A percentile compares a stretch with the other conserved stretches of the same genome.
These are phyloP conservation scores for Posidonia australis DNA, from an alignment of 106 monocot species.

Conservation along the genomic window DNA sequence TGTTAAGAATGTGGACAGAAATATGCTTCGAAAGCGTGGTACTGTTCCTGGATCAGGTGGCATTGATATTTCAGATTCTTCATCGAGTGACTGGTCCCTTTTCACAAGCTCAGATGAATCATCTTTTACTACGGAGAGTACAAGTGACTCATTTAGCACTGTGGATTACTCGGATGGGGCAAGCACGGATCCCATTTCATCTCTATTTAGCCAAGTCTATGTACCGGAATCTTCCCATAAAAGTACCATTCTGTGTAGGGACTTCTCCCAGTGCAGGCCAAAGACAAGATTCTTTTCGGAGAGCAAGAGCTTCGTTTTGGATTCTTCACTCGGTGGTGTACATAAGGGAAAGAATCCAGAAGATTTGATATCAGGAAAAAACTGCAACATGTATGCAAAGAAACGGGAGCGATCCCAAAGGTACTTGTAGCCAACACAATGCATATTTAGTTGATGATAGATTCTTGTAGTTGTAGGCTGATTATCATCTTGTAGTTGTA, in stretches of 20 bases:
- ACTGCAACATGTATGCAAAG: conserved; percentile 6
- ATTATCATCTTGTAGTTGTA: neutral
- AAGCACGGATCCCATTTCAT: conserved; percentile 51
- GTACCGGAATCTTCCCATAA: conserved; percentile 30
- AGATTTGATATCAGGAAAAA: neutral
- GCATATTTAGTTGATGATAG: neutral
- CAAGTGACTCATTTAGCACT: conserved; percentile 82
- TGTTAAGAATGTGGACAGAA: neutral
- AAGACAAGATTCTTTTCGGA: conserved; percentile 36
- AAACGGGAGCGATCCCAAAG: conserved; percentile 16
- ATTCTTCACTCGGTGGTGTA: conserved; percentile 31
- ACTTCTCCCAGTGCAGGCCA: conserved; percentile 12
- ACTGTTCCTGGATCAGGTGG: conserved; percentile 14
- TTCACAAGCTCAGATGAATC: conserved; percentile 97
- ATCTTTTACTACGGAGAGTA: conserved; percentile 90
- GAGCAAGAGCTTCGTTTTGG: conserved; percentile 15
- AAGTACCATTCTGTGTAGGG: conserved; percentile 31
- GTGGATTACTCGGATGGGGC: conserved; percentile 46
- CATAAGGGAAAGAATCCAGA: conserved; percentile 28
- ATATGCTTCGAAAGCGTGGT: neutral
- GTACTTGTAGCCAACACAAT: neutral
- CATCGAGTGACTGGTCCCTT: conserved; percentile 84
- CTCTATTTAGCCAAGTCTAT: conserved; percentile 58
- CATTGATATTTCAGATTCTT: conserved; percentile 71
- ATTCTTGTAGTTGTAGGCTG: neutral